Evolutionary conservation across 2,329 filamentous ascomycete species (phyloP), one percentile per base, ranked within the genome.

Genomic region (Coniochaeta sp.): DNA sequence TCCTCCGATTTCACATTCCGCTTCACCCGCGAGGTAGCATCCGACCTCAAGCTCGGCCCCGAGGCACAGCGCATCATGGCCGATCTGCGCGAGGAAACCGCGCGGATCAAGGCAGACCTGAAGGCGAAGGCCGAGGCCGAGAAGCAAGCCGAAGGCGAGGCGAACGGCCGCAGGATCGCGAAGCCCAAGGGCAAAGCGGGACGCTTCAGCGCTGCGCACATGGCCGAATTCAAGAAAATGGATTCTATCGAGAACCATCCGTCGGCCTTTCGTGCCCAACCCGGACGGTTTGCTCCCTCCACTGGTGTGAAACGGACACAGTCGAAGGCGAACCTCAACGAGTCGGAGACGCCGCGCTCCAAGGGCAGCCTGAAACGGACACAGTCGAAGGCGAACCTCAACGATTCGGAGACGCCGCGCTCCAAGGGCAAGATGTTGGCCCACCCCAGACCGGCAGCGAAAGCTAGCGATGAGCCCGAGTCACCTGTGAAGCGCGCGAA

Each of bases 221-320:
- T 90, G 84, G 86, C 88, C 57, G 85, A 93, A 69, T 97, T 98
- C 77, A 91, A 91, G 75, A 98, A 96, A 79, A 97, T 98, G 93
- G 92, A 96, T 71, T 97, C 93, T 1, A 97, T 98, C 69, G 90
- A 86, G 50, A 88, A 88, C 63, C 93, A 97, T 71, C 81, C 91
- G 9, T 96, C 93, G 12, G 84, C 88, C 17, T 95, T 88, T 77
- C 82, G 90, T 63, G 81, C 82, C 24, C 79, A 83, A 62, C 74
- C 79, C 4, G 79, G 73, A 38, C 80, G 81, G 9, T 73, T 78
- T 64, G 80, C 81, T 22, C 82, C 83, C 10, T 69, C 74, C 26
- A 60, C 73, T 59, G 70, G 76, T 26, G 70, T 85, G 63, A 85
- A 84, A 74, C 79, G 80, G 34, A 81, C 78, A 38, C 66, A 73